phyloP scores from a whole-genome alignment of 352 stramenopile species.

The Pythium volutum region DNA sequence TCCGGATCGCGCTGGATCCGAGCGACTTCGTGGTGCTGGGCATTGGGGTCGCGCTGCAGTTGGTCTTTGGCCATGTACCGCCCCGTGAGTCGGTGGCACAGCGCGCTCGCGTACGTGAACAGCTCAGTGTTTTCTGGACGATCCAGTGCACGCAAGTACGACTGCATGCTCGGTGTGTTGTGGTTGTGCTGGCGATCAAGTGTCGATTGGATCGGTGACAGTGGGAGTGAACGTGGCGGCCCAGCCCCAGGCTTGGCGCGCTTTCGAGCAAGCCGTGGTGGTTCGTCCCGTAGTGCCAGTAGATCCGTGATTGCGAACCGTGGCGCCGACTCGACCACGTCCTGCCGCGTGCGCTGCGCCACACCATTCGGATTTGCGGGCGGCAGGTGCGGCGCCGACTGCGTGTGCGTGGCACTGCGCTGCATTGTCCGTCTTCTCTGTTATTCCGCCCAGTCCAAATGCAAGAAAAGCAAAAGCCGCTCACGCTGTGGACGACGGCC shows the following conservation, averaged over 20 bases:
- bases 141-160: conserved; percentile 40
- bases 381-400: conserved; percentile 19
- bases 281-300: background rate
- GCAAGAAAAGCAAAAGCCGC: background rate
- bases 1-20: conserved; percentile 59
- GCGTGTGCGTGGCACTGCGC: background rate
- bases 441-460: background rate
- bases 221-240: background rate
- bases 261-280: conserved; percentile 12
- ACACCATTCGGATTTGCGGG: background rate
- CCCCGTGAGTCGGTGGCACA: conserved; percentile 64
- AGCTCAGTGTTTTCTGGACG: conserved; percentile 59
- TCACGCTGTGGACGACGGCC: background rate
- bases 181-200: background rate
- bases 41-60: conserved; percentile 38
- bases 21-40: conserved; percentile 53
- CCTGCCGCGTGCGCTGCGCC: background rate
- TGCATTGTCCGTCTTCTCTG: background rate
- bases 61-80: conserved; percentile 48
- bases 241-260: conserved; percentile 17
- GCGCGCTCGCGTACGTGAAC: conserved; percentile 61
- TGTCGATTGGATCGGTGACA: conserved; percentile 16
- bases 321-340: background rate
- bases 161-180: background rate
- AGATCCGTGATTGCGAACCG: conserved; percentile 22